Evolutionary conservation across 345 rosid genomes (phyloP), one percentile per base, ranked within the genome.

Genomic region (Hypericum perforatum): DNA sequence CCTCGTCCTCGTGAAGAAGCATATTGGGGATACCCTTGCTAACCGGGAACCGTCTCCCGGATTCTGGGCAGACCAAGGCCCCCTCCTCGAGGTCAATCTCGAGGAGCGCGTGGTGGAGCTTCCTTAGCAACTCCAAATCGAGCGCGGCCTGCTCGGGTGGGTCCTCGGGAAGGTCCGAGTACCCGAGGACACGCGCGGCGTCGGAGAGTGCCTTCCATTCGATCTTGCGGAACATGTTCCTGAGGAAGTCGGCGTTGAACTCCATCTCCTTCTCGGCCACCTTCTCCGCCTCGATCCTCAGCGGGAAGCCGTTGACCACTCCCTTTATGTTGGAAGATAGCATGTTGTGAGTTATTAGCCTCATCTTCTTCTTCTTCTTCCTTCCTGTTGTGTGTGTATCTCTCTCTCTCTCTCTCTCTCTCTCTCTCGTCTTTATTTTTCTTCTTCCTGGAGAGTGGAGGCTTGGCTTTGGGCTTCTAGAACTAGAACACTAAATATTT

Each of bases 1-100:
- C 97, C 81, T 92, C 95, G 52, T 92, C 97, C 58, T 87, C 95
- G 13, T 78, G 97, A 9, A 92, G 97, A 68, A 88, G 87, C 97
- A 92, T 85, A 65, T 85, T 88, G 7, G 97, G 98, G 43, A 92
- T 85, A 6, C 97, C 97, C 54, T 83, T 88, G 37, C 41, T 83
- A 4, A 81, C 89, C 0, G 89, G 86, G 43, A 84, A 84, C 63
- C 70, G 81, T 11, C 92, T 59, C 5, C 81, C 95, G 3, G 97
- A 83, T 75, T 85, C 81, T 0, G 95, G 97, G 52, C 97, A 92
- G 62, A 89, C 77, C 52, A 92, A 80, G 10, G 91, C 78, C n/a
- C n/a, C 89, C 54, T 92, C 94, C 61, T 89, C 94, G 0, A 88
- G 85, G 56, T 85, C 85, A 6, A 92, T 76, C 80, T 92, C 97